Conservation (phyloP, 495 filamentous ascomycete genomes). For the Aspergillus funiculosus region DNA sequence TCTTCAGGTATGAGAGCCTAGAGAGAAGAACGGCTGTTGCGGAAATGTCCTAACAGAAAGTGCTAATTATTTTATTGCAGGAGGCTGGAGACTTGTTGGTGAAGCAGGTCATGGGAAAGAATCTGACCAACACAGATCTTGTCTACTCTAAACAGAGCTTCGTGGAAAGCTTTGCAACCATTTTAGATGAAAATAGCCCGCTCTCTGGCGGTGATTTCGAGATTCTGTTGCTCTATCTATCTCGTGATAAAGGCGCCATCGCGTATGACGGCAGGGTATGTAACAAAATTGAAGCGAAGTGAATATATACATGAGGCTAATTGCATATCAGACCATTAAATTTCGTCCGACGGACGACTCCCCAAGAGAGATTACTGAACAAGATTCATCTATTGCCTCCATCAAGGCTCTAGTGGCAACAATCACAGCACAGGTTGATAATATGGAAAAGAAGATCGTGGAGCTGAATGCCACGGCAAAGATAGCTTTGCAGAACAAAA, state of each 20-base stretch:
- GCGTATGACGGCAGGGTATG: slow-evolving; percentile 58
- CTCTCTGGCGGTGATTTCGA: slow-evolving; percentile 62
- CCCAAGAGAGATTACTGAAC: slow-evolving; percentile 51
- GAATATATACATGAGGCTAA: slow-evolving; percentile 20
- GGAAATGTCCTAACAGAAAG: background rate
- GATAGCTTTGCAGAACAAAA: slow-evolving; percentile 60
- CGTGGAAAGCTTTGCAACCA: slow-evolving; percentile 47
- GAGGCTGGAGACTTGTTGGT: slow-evolving; percentile 41
- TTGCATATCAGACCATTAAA: slow-evolving; percentile 58
- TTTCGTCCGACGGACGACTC: slow-evolving; percentile 52
- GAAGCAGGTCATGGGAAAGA: slow-evolving; percentile 38
- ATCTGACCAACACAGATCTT: slow-evolving; percentile 50
- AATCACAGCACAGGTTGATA: slow-evolving; percentile 57
- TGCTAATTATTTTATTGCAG: slow-evolving; percentile 20
- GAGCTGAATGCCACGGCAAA: slow-evolving; percentile 53
- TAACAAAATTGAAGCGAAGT: slow-evolving; percentile 1
- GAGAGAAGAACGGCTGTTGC: background rate
- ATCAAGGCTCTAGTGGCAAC: slow-evolving; percentile 62
- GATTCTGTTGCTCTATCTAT: slow-evolving; percentile 64
- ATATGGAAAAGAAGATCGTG: slow-evolving; percentile 49
- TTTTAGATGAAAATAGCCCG: slow-evolving; percentile 45
- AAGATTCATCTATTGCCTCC: slow-evolving; percentile 76
- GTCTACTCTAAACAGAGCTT: slow-evolving; percentile 65
- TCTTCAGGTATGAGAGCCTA: slow-evolving; percentile 39
- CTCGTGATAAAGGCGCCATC: slow-evolving; percentile 59